Evolutionary conservation across 129 eudicot genomes (phyloP).

Genomic region (Oenanthe sinensis): DNA sequence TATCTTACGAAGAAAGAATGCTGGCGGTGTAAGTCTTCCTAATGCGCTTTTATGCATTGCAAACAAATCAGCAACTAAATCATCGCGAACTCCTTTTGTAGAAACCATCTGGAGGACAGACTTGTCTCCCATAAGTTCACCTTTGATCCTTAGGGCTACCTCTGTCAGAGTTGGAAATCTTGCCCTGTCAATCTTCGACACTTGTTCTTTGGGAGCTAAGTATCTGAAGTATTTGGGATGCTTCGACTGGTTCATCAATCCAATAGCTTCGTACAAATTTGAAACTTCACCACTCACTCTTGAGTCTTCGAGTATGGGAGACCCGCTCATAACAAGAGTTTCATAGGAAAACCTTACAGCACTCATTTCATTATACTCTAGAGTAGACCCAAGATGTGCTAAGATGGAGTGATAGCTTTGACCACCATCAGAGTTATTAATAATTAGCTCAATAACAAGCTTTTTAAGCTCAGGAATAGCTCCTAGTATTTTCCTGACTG

Average conservation of each 20-base stretch:
- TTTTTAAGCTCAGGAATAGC: neutral
- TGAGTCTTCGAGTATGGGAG: neutral
- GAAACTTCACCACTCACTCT: neutral
- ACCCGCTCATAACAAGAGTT: neutral
- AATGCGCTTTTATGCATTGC: neutral
- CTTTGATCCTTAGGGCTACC: neutral
- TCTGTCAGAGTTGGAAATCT: neutral
- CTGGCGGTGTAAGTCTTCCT: neutral
- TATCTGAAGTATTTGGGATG: neutral
- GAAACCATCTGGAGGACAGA: neutral
- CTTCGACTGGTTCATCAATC: neutral
- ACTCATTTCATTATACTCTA: neutral
- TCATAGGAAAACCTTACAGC: neutral
- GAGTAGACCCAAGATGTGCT: neutral
- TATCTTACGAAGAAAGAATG: neutral
- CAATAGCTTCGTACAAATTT: neutral
- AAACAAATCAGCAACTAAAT: neutral
- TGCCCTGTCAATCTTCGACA: neutral
- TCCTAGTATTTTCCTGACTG: neutral
- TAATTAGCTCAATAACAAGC: neutral
- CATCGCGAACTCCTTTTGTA: neutral
- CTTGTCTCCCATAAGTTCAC: neutral
- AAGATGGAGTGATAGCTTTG: neutral
- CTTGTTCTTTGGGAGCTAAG: neutral
- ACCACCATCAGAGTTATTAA: rapidly evolving